Conservation (phyloP, 1,139 yeast species). For the Geotrichum reessii region DNA sequence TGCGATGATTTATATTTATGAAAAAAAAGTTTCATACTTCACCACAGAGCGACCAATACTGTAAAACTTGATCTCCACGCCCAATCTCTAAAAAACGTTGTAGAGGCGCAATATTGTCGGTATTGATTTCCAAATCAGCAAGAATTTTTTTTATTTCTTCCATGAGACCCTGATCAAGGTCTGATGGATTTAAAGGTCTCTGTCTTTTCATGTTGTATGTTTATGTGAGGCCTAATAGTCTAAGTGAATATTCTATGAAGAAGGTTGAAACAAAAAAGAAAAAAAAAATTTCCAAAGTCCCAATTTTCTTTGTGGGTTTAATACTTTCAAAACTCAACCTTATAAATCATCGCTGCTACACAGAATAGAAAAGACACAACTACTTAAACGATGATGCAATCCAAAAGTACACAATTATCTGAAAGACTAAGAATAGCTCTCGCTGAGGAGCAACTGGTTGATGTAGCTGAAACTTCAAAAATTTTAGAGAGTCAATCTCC, state of each 20-base stretch:
- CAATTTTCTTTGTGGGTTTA: not conserved
- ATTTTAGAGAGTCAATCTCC: slow-evolving; percentile 45
- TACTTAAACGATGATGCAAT: not conserved
- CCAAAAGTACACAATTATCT: slow-evolving; percentile 6
- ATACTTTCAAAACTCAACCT: not conserved
- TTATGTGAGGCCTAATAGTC: not conserved
- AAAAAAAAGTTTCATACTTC: slow-evolving; percentile 15
- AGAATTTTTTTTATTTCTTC: slow-evolving; percentile 4
- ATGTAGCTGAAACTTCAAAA: slow-evolving; percentile 32
- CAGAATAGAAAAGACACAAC: not conserved
- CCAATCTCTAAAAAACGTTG: slow-evolving; percentile 19
- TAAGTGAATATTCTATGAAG: not conserved
- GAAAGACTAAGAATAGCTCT: slow-evolving; percentile 39
- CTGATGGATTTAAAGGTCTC: slow-evolving; percentile 15
- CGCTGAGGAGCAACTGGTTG: slow-evolving; percentile 25
- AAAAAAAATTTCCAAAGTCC: slow-evolving; percentile 32
- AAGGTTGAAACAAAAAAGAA: slow-evolving; percentile 37
- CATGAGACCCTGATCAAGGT: slow-evolving; percentile 14
- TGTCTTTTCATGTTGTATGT: slow-evolving; percentile 9
- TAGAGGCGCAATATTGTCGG: slow-evolving; percentile 24
- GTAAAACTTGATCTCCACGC: slow-evolving; percentile 19
- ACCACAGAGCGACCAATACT: slow-evolving; percentile 21
- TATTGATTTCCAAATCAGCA: slow-evolving; percentile 9
- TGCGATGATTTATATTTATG: too few relatives aligned
- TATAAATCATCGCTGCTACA: not conserved